Evolutionary conservation across 2,329 filamentous ascomycete genomes (phyloP).

Genomic region (Aspergillus sp.): DNA sequence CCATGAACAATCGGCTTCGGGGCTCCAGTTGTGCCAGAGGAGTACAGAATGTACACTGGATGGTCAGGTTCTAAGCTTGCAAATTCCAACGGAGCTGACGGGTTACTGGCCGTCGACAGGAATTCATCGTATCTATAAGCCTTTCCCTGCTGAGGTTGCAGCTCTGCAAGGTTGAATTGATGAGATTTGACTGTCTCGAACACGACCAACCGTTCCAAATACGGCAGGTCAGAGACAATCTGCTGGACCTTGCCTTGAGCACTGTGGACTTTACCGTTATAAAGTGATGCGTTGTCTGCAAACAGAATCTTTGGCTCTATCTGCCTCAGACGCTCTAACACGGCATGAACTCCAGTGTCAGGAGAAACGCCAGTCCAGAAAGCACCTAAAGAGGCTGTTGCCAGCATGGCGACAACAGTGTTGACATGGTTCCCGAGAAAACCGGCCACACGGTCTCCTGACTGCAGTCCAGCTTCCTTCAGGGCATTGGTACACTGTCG

Average conservation of each 20-base stretch:
- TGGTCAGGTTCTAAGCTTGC: slow-evolving; percentile 75
- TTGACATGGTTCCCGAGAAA: slow-evolving; percentile 88
- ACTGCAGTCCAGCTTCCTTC: slow-evolving; percentile 56
- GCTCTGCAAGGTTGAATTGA: slow-evolving; percentile 27
- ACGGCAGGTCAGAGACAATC: slow-evolving; percentile 61
- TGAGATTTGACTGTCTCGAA: slow-evolving; percentile 57
- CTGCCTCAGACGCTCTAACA: slow-evolving; percentile 78
- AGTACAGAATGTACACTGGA: slow-evolving; percentile 90
- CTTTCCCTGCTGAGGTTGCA: slow-evolving; percentile 32
- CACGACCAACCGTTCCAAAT: slow-evolving; percentile 64
- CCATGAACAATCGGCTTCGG: slow-evolving; percentile 96
- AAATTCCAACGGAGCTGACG: slow-evolving; percentile 51
- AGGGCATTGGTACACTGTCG: slow-evolving; percentile 65
- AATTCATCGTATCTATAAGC: slow-evolving; percentile 41
- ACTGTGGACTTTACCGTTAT: slow-evolving; percentile 87
- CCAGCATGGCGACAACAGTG: slow-evolving; percentile 80
- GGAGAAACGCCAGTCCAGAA: slow-evolving; percentile 92
- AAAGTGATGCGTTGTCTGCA: slow-evolving; percentile 78
- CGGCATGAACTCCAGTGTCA: slow-evolving; percentile 84
- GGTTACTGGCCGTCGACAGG: slow-evolving; percentile 35
- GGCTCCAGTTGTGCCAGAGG: slow-evolving; percentile 75
- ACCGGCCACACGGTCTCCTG: slow-evolving; percentile 57
- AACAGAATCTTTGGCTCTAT: slow-evolving; percentile 79
- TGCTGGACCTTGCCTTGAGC: slow-evolving; percentile 71
- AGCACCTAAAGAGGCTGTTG: slow-evolving; percentile 72